Evolutionary conservation across 495 filamentous ascomycete species (phyloP).

Genomic region (Hypomontagnella submonticulosa): DNA sequence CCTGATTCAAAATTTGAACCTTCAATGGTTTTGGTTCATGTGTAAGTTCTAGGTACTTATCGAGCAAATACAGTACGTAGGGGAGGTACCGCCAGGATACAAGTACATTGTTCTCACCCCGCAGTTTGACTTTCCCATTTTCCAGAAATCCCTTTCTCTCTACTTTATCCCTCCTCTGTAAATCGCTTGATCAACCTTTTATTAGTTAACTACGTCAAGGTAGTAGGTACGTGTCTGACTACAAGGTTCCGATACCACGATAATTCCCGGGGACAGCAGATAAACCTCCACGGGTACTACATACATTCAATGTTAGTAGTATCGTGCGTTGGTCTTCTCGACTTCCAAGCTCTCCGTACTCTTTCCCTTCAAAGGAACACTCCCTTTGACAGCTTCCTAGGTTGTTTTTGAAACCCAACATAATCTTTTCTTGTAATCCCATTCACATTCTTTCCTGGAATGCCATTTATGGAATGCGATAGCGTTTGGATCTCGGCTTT

Average conservation of each 20-base stretch:
- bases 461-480: conserved; percentile 2
- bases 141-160: not conserved
- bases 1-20: not conserved
- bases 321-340: too few relatives aligned
- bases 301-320: too few relatives aligned
- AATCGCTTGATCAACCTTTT: too few relatives aligned
- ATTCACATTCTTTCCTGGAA: conserved; percentile 10
- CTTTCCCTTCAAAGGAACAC: not conserved
- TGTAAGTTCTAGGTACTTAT: conserved; percentile 2
- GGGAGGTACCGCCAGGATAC: conserved; percentile 2
- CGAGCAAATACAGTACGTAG: not conserved
- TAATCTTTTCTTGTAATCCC: conserved; percentile 3
- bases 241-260: not conserved
- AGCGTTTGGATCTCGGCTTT: conserved; percentile 33
- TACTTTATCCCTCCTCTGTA: not conserved
- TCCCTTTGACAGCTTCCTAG: not conserved
- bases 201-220: too few relatives aligned
- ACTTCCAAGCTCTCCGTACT: not conserved
- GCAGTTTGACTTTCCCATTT: conserved; percentile 8
- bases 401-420: not conserved
- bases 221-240: too few relatives aligned
- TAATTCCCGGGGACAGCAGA: too few relatives aligned
- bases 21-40: not conserved
- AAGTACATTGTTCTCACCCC: conserved; percentile 11
- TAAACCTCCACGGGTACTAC: too few relatives aligned